phyloP scores from a whole-genome alignment of 768 basidiomycete genomes.

The Leccinum olivaceopallidum region DNA sequence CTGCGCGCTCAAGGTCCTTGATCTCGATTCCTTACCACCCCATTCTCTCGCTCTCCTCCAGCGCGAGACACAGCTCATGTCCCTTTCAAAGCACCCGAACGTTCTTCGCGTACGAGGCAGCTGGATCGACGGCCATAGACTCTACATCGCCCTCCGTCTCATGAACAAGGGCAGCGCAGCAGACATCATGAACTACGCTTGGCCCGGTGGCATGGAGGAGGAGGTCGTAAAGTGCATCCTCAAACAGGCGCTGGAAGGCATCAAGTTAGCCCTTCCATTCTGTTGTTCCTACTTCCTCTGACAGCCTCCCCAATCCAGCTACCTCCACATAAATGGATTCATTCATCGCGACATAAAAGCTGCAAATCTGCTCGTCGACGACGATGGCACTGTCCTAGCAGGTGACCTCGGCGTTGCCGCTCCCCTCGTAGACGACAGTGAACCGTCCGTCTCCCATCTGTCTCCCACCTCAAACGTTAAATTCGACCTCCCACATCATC shows the following conservation, averaged over 20 bases:
- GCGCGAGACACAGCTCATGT: conserved; percentile 90
- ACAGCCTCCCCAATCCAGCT: conserved; percentile 42
- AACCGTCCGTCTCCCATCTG: conserved; percentile 35
- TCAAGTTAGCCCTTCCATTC: conserved; percentile 57
- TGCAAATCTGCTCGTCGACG: conserved; percentile 89
- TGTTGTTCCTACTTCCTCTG: not conserved
- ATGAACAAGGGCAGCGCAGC: conserved; percentile 89
- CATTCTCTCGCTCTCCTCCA: conserved; percentile 71
- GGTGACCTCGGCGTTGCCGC: conserved; percentile 94
- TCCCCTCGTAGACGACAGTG: conserved; percentile 69
- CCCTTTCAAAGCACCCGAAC: conserved; percentile 89
- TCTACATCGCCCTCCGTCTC: conserved; percentile 83
- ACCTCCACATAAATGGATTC: conserved; percentile 86
- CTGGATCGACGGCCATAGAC: conserved; percentile 82
- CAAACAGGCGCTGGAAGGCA: conserved; percentile 83
- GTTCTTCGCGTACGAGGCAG: conserved; percentile 89
- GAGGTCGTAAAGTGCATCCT: conserved; percentile 85
- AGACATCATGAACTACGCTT: conserved; percentile 82
- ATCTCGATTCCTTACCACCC: conserved; percentile 77
- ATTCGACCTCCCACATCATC: conserved; percentile 33
- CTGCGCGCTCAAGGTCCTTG: conserved; percentile 87
- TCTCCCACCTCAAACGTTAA: conserved; percentile 34
- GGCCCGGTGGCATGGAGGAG: conserved; percentile 90
- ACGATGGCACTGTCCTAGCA: conserved; percentile 85
- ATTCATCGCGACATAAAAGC: conserved; percentile 96